phyloP scores from a whole-genome alignment of 1,284 basidiomycete species.

The Cryptococcus sp. region DNA sequence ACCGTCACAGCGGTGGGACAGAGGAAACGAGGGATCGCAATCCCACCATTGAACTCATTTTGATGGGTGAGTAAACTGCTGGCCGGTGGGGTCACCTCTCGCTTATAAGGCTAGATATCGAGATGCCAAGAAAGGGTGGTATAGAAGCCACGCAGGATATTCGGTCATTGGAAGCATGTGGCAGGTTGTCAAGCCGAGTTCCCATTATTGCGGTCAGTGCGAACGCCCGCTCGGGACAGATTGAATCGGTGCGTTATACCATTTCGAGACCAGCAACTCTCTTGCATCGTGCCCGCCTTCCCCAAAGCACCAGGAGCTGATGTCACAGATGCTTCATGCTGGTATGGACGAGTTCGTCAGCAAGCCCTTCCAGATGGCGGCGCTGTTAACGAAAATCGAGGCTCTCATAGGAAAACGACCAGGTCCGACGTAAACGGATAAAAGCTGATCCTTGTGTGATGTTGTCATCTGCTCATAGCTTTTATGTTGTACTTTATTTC shows the following conservation, averaged over 20 bases:
- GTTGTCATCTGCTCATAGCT: too few species aligned
- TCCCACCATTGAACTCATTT: constrained; percentile 9
- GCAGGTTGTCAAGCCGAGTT: constrained; percentile 3
- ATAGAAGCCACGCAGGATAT: constrained; percentile 14
- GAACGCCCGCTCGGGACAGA: constrained; percentile 15
- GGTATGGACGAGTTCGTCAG: constrained; percentile 16
- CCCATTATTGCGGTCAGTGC: constrained; percentile 24
- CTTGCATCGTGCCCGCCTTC: not conserved
- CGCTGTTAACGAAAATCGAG: constrained; percentile 11
- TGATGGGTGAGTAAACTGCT: constrained; percentile 14
- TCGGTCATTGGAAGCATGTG: constrained; percentile 4
- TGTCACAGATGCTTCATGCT: constrained; percentile 14
- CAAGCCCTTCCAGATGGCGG: constrained; percentile 16
- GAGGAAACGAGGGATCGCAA: not conserved
- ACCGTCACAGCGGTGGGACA: not conserved
- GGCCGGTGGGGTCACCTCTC: not conserved
- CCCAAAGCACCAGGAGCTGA: too few species aligned
- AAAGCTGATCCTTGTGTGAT: too few species aligned
- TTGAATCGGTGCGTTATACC: constrained; percentile 11
- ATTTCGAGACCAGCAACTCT: not conserved
- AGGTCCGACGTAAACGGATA: too few species aligned
- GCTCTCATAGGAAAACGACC: constrained; percentile 3
- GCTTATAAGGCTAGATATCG: constrained; percentile 14
- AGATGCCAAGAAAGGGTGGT: constrained; percentile 22
- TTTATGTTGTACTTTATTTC: too few species aligned